phyloP scores from a whole-genome alignment of 257 asterid species.

The Cruciata laevipes region DNA sequence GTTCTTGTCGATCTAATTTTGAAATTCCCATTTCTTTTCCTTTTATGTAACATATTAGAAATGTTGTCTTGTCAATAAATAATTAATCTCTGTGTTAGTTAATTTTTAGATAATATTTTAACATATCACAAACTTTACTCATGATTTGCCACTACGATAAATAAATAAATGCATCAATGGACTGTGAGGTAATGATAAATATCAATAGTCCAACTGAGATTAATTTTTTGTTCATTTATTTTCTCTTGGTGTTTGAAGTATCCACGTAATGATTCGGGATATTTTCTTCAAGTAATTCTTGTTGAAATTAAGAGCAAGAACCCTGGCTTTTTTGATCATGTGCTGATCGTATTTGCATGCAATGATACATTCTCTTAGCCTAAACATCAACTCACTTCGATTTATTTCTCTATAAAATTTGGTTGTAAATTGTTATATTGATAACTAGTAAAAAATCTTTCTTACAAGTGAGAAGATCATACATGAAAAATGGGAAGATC shows the following conservation, averaged over 20 bases:
- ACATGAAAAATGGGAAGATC: too few species aligned
- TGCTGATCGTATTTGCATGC: not conserved
- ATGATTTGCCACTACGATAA: slow-evolving; percentile 20
- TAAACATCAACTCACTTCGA: too few species aligned
- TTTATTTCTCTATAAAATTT: too few species aligned
- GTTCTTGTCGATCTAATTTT: not conserved
- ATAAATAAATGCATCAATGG: slow-evolving; percentile 11
- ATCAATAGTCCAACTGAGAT: not conserved
- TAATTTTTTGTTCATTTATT: not conserved
- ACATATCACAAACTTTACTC: slow-evolving; percentile 39
- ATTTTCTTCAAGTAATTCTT: not conserved
- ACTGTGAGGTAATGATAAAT: slow-evolving; percentile 26
- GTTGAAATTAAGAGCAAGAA: not conserved
- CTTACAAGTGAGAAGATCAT: too few species aligned
- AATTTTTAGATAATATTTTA: not conserved
- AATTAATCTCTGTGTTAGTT: not conserved
- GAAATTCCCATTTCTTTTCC: not conserved
- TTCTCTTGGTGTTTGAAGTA: not conserved
- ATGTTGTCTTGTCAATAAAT: slow-evolving; percentile 11
- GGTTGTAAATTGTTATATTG: too few species aligned
- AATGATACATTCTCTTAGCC: not conserved
- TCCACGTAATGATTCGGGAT: slow-evolving; percentile 3
- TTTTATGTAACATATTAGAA: not conserved
- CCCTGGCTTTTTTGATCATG: not conserved
- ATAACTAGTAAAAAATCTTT: too few species aligned